These are phyloP conservation scores for Paraphoma chrysanthemicola DNA, from an alignment of 2,329 filamentous ascomycete genomes.

Conservation along the genomic window DNA sequence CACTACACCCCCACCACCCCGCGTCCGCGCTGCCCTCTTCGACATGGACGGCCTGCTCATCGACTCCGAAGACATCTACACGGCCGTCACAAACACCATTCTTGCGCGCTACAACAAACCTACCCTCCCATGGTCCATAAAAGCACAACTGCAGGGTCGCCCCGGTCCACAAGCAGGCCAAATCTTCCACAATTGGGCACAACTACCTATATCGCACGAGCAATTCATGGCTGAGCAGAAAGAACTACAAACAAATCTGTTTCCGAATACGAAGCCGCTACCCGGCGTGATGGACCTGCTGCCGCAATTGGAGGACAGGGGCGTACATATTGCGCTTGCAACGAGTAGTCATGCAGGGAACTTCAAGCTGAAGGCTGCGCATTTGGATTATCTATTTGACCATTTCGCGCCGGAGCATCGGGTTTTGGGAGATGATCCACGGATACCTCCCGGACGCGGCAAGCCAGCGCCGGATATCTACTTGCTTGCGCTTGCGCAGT, in stretches of 20 bases:
- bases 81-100: constrained; percentile 79
- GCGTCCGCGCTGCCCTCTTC: constrained; percentile 89
- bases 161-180: constrained; percentile 64
- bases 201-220: constrained; percentile 76
- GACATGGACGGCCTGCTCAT: constrained; percentile 98
- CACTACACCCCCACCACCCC: constrained; percentile 60
- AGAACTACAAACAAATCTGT: constrained; percentile 72
- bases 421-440: constrained; percentile 83
- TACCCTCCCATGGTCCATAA: constrained; percentile 87
- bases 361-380: constrained; percentile 76
- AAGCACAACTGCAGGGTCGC: constrained; percentile 80
- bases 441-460: constrained; percentile 80
- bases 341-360: constrained; percentile 77
- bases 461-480: constrained; percentile 98
- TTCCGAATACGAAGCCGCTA: constrained; percentile 76
- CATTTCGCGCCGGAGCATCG: constrained; percentile 75
- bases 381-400: constrained; percentile 60
- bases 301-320: constrained; percentile 61
- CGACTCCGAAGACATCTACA: constrained; percentile 92
- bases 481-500: constrained; percentile 79
- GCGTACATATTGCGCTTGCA: constrained; percentile 82
- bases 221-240: constrained; percentile 69
- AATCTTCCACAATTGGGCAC: constrained; percentile 81
- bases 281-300: constrained; percentile 79
- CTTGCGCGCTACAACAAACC: constrained; percentile 76